A percentile compares a stretch with the other conserved stretches of the same genome.
Evolutionary conservation across 2,329 filamentous ascomycete species (phyloP).

Genomic region (Penicillium sp.): DNA sequence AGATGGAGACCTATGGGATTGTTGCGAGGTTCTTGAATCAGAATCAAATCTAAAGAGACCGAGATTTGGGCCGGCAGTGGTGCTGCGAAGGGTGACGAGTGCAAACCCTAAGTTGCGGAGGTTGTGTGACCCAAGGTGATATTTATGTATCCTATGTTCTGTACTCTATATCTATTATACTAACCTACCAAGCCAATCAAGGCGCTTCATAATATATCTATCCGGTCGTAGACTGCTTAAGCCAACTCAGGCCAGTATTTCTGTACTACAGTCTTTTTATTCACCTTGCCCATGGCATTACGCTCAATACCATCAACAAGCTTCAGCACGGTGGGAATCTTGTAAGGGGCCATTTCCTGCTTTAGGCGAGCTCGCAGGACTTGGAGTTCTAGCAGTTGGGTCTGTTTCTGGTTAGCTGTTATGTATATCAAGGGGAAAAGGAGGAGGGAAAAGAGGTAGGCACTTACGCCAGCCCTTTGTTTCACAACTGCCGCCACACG

Average conservation of each 20-base stretch:
- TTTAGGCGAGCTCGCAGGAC: conserved; percentile 41
- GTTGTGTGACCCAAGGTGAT: background rate
- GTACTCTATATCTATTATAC: conserved; percentile 10
- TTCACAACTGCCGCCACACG: conserved; percentile 60
- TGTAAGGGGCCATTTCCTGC: conserved; percentile 75
- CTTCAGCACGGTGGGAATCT: conserved; percentile 88
- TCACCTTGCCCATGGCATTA: conserved; percentile 83
- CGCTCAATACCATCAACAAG: conserved; percentile 67
- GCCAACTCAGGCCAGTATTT: conserved; percentile 42
- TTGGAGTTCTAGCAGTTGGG: conserved; percentile 35
- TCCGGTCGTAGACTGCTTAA: background rate
- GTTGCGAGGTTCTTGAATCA: conserved; percentile 30
- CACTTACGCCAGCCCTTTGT: conserved; percentile 41
- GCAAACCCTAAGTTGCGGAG: background rate
- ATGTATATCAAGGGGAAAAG: background rate
- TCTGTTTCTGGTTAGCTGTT: conserved; percentile 26
- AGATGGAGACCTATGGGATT: conserved; percentile 36
- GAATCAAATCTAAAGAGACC: too few relatives aligned
- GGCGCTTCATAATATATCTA: background rate
- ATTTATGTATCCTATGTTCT: background rate
- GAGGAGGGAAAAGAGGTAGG: background rate
- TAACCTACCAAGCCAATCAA: background rate
- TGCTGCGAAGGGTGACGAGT: background rate
- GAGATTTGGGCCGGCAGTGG: background rate
- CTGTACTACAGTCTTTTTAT: conserved; percentile 46